These are phyloP conservation scores for Ceratobasidium sp. DNA, from an alignment of 1,284 basidiomycete species.

Conservation along the genomic window DNA sequence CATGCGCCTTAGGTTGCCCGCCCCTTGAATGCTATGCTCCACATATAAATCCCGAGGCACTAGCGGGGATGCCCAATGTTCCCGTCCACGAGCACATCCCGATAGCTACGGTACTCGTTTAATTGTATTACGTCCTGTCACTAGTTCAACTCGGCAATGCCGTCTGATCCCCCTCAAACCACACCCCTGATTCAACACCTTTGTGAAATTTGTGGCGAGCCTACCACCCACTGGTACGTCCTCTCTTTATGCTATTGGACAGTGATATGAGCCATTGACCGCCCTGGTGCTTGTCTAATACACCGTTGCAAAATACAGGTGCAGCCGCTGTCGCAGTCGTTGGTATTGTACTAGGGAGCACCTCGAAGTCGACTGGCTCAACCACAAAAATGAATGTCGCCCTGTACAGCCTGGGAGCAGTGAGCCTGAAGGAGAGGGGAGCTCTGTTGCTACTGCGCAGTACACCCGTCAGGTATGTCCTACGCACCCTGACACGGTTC, in stretches of 20 bases:
- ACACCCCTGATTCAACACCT: conserved; percentile 39
- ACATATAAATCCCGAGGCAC: conserved; percentile 26
- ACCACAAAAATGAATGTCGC: conserved; percentile 24
- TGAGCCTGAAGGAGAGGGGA: conserved; percentile 24
- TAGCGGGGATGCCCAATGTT: conserved; percentile 17
- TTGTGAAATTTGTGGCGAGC: conserved; percentile 40
- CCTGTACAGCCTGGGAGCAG: conserved; percentile 4
- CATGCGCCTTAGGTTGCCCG: conserved; percentile 16
- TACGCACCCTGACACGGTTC: neutral
- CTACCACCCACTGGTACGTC: conserved; percentile 31
- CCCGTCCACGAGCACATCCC: conserved; percentile 23
- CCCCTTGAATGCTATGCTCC: conserved; percentile 13
- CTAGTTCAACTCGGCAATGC: conserved; percentile 25
- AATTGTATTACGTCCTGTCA: conserved; percentile 8
- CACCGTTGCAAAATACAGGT: conserved; percentile 33
- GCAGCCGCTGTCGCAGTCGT: conserved; percentile 31
- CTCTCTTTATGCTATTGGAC: conserved; percentile 23
- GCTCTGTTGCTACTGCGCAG: conserved; percentile 33
- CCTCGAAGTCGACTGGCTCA: conserved; percentile 31
- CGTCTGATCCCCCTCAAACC: conserved; percentile 36
- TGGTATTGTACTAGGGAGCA: conserved; percentile 38
- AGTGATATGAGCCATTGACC: conserved; percentile 30
- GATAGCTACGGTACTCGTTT: conserved; percentile 26
- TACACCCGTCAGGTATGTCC: conserved; percentile 39
- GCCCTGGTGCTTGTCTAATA: conserved; percentile 33